These are phyloP conservation scores for Apiotrichum sp. DNA, from an alignment of 1,284 basidiomycete species.

Conservation along the genomic window DNA sequence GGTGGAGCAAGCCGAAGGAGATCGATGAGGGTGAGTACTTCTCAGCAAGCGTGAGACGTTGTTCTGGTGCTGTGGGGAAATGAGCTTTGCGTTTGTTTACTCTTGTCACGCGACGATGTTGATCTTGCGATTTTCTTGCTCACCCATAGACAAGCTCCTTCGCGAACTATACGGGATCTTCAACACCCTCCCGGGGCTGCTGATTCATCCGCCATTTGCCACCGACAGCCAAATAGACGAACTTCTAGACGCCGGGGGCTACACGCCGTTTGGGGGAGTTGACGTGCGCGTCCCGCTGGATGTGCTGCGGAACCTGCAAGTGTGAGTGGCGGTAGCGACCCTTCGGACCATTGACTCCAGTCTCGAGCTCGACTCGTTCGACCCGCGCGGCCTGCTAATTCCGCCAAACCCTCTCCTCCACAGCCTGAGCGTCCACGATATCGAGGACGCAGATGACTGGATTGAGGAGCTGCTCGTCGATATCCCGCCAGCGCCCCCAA, in stretches of 20 bases:
- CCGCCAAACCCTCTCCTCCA: conserved; percentile 33
- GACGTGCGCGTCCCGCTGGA: conserved; percentile 45
- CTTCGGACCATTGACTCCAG: conserved; percentile 15
- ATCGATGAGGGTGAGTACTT: conserved; percentile 38
- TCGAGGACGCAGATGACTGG: conserved; percentile 46
- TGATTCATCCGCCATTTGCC: conserved; percentile 40
- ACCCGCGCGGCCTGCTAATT: conserved; percentile 40
- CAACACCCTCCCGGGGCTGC: conserved; percentile 41
- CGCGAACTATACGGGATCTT: conserved; percentile 42
- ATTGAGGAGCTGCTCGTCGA: conserved; percentile 33
- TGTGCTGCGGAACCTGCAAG: conserved; percentile 41
- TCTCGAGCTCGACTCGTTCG: conserved; percentile 44
- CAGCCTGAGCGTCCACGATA: conserved; percentile 41
- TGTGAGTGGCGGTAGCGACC: conserved; percentile 23
- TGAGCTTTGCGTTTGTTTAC: no score
- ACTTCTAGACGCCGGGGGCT: conserved; percentile 41
- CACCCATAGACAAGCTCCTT: conserved; percentile 34
- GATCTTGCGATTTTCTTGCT: neutral
- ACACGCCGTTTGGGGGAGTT: conserved; percentile 42
- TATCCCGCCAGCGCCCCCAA: neutral
- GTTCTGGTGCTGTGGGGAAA: neutral
- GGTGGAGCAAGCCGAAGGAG: conserved; percentile 36
- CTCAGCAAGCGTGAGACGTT: neutral
- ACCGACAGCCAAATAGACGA: conserved; percentile 42
- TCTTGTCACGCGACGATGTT: no score